Evolutionary conservation across 192 early-diverging fungal species (phyloP), one percentile per base, ranked within the genome.

Genomic region (Umbelopsis sp.): DNA sequence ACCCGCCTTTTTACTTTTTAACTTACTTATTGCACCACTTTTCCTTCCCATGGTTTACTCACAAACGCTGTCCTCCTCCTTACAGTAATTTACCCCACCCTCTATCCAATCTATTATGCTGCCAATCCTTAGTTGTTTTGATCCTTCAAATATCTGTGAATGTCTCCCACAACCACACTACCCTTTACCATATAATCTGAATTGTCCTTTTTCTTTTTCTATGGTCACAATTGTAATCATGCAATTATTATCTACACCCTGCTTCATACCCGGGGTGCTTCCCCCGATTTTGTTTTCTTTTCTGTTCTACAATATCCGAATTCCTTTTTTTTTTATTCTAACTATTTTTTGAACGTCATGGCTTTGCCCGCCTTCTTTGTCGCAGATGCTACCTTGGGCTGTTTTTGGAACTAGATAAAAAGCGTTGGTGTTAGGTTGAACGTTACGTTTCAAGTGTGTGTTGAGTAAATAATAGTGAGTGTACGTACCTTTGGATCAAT

Each of bases 311-410:
- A 49, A 49, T n/a, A 5, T 5, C 43, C 7, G 43, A 44, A 44
- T 9, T 44, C 5, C 7, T 44, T 44, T 44, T 21, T n/a, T 16
- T 49, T 47, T n/a, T n/a, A 9, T n/a, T 47, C 6, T 9, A 21
- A 5, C 47, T 34, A 62, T 34, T 34, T 62, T 34, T 62, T 62
- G 31, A 62, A 62, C 17, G 56, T 62, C 56, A 62, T 62, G 31
- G 56, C 56, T n/a, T 32, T 29, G 31, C 34, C 56, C 17, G 56
- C 56, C 14, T 14, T 62, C 31, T 62, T 62, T 34, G 56, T 34
- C 56, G 56, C 56, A 17, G 56, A 62, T 20, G 56, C 56, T 34
- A 62, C 56, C 56, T 62, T 62, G 56, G 56, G 56, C 20, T 62
- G 56, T 20, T 62, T 62, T 14, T 62, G 32, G 26, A 62, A 62